Conservation (phyloP, 352 stramenopile species). For the Globisporangium orthogonon region DNA sequence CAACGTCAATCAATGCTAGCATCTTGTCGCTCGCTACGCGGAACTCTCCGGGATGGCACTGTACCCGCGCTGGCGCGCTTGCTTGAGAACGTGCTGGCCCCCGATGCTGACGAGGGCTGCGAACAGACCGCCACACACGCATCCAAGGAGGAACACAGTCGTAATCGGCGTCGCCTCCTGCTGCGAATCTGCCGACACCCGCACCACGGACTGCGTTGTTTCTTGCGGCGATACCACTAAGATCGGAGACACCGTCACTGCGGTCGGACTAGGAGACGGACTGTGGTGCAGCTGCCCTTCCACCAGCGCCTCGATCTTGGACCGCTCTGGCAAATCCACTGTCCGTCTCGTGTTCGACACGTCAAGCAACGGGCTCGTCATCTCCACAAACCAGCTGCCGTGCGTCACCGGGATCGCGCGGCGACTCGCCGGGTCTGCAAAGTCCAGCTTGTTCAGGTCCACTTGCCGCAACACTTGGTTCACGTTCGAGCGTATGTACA, state of each 20-base stretch:
- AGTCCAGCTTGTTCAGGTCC: slow-evolving; percentile 55
- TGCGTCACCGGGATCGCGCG: slow-evolving; percentile 51
- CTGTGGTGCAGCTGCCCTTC: neutral
- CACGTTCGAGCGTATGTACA: slow-evolving; percentile 67
- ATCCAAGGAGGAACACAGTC: neutral
- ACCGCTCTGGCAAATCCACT: slow-evolving; percentile 52
- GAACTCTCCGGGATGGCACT: neutral
- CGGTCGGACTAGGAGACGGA: neutral
- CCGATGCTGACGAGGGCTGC: neutral
- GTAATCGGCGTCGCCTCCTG: neutral
- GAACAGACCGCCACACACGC: neutral
- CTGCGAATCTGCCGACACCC: neutral
- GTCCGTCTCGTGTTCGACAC: slow-evolving; percentile 34
- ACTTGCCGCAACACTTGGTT: slow-evolving; percentile 65
- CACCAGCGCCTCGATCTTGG: slow-evolving; percentile 32
- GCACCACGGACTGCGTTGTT: neutral
- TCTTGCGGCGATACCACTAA: neutral
- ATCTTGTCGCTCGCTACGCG: neutral
- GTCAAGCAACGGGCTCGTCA: slow-evolving; percentile 36
- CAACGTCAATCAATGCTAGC: no score
- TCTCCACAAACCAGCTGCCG: slow-evolving; percentile 58
- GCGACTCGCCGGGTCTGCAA: slow-evolving; percentile 28
- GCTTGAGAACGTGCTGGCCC: neutral
- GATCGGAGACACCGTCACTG: neutral
- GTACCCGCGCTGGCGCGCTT: neutral